Conservation (phyloP, 495 filamentous ascomycete genomes). For the Clavariopsis aquatica region DNA sequence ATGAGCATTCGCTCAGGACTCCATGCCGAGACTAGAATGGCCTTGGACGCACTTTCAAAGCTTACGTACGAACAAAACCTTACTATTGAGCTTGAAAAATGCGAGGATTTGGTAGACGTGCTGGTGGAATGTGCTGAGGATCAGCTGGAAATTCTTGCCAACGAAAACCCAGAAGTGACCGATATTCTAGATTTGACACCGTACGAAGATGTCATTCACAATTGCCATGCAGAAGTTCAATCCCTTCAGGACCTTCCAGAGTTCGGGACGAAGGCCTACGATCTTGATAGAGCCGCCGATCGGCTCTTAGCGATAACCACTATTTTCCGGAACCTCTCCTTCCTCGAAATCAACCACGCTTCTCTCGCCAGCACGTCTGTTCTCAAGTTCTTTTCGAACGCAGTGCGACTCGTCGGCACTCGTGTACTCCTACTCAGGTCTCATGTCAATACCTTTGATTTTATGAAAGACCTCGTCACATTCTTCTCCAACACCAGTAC, state of each 20-base stretch:
- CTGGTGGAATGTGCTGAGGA: slow-evolving; percentile 89
- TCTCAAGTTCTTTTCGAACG: slow-evolving; percentile 74
- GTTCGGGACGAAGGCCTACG: slow-evolving; percentile 77
- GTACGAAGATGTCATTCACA: slow-evolving; percentile 85
- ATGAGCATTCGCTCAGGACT: slow-evolving; percentile 93
- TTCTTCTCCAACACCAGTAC: slow-evolving; percentile 85
- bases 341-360: slow-evolving; percentile 71
- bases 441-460: slow-evolving; percentile 80
- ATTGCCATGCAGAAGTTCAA: slow-evolving; percentile 69
- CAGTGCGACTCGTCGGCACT: slow-evolving; percentile 85
- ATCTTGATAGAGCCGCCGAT: slow-evolving; percentile 83
- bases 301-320: slow-evolving; percentile 87
- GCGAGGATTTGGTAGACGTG: slow-evolving; percentile 85
- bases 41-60: slow-evolving; percentile 78
- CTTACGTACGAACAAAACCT: slow-evolving; percentile 64
- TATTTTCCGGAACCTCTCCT: slow-evolving; percentile 90
- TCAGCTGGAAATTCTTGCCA: slow-evolving; percentile 74
- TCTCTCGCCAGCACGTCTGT: slow-evolving; percentile 71
- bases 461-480: slow-evolving; percentile 93
- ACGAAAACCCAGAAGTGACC: slow-evolving; percentile 78
- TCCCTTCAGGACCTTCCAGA: slow-evolving; percentile 66
- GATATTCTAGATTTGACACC: slow-evolving; percentile 76
- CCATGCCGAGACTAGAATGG: slow-evolving; percentile 80
- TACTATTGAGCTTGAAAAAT: slow-evolving; percentile 68
- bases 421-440: slow-evolving; percentile 82